phyloP scores from a whole-genome alignment of 352 stramenopile species.

The Globisporangium splendens region DNA sequence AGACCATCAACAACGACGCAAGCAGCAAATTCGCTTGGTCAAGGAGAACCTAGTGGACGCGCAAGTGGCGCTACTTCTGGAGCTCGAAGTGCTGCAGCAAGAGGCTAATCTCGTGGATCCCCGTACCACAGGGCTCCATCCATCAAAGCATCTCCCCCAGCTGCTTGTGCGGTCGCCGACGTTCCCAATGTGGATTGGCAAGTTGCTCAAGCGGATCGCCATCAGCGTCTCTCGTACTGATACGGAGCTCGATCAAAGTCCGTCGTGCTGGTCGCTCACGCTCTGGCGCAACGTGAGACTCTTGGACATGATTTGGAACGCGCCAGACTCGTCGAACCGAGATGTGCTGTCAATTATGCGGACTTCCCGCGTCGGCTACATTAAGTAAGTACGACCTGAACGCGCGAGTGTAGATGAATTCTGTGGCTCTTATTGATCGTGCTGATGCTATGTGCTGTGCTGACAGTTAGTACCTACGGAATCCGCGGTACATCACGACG shows the following conservation, averaged over 20 bases:
- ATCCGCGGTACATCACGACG: slow-evolving; percentile 20
- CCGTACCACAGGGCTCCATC: too few relatives aligned
- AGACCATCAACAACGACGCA: neutral
- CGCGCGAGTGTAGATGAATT: neutral
- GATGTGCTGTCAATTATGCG: slow-evolving; percentile 26
- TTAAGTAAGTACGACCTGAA: slow-evolving; percentile 33
- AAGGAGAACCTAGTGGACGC: slow-evolving; percentile 44
- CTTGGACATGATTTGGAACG: slow-evolving; percentile 33
- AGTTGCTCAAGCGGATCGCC: slow-evolving; percentile 46
- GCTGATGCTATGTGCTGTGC: neutral
- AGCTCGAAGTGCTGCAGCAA: slow-evolving; percentile 33
- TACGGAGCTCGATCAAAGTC: slow-evolving; percentile 8
- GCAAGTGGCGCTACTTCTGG: slow-evolving; percentile 43
- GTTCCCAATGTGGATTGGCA: slow-evolving; percentile 27
- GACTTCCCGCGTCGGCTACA: slow-evolving; percentile 32
- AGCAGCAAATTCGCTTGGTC: neutral
- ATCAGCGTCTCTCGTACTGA: slow-evolving; percentile 21
- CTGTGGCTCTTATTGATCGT: slow-evolving; percentile 2
- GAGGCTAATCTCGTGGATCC: slow-evolving; percentile 18
- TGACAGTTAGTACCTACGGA: slow-evolving; percentile 46
- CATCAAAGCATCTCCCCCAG: slow-evolving; percentile 13
- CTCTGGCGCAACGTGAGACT: slow-evolving; percentile 48
- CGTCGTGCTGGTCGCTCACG: slow-evolving; percentile 28
- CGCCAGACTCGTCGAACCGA: neutral
- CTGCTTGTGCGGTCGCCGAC: slow-evolving; percentile 17